Evolutionary conservation across 2,329 filamentous ascomycete species (phyloP), one percentile per base, ranked within the genome.

Genomic region (Colletotrichum chrysophilum): DNA sequence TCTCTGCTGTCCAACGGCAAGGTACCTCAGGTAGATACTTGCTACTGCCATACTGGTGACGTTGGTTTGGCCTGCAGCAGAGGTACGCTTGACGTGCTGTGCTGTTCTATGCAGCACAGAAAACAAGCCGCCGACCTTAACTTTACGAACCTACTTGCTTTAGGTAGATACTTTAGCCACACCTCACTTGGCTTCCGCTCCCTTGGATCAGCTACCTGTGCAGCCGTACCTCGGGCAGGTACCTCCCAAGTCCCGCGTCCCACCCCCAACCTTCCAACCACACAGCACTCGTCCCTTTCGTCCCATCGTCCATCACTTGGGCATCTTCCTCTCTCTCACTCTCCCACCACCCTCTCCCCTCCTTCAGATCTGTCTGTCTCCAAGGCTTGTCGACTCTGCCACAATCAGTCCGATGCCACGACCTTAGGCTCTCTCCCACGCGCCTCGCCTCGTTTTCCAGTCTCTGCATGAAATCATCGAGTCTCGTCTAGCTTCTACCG

Each of bases 361-460:
- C 67, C 69, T 82, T 75, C 80, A 76, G 78, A 48, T 48, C 18
- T n/a, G 38, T 48, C 78, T 26, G 16, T 38, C 64, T 36, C 28
- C 55, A 38, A 65, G 52, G 66, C 66, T 61, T 32, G 55, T 66
- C 70, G 58, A 68, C 69, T 74, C 74, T 77, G 76, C 66, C 76
- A 74, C 74, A 74, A 56, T 52, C 65, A 68, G 60, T 48, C 61
- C 60, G 52, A 61, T 68, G 55, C 60, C 61, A 61, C 60, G 60
- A 26, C 66, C 66, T 32, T 62, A 75, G 65, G 65, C 66, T 70
- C 66, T 76, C 64, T 74, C 28, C 69, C 65, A 70, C 60, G 70
- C 30, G 56, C 71, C 38, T 48, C 38, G 66, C 60, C 66, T 66
- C 71, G 28, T 62, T 76, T 64, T 61, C 10, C 60, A n/a, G 28